phyloP scores from a whole-genome alignment of 2,329 filamentous ascomycete genomes.

The Decorospora gaudefroyi region DNA sequence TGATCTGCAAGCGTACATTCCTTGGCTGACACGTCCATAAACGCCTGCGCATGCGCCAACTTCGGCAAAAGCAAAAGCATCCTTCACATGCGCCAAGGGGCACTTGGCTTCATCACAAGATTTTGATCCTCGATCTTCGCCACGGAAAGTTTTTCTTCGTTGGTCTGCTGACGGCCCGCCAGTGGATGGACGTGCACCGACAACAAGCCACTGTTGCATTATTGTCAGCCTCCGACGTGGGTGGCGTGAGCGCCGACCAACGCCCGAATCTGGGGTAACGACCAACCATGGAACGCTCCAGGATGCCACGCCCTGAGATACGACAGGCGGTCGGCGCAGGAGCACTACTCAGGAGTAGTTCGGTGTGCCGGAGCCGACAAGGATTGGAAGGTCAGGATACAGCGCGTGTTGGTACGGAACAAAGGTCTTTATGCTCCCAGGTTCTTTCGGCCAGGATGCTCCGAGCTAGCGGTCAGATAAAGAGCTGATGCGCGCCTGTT shows the following conservation, averaged over 20 bases:
- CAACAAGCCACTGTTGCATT: not conserved
- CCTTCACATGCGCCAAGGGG: conserved; percentile 2
- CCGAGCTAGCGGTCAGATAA: conserved; percentile 28
- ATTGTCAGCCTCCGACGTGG: conserved; percentile 30
- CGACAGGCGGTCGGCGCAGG: too few species aligned
- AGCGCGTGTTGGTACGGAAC: not conserved
- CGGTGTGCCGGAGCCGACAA: too few species aligned
- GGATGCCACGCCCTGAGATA: conserved; percentile 1
- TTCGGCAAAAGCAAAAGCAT: conserved; percentile 8
- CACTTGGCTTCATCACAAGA: conserved; percentile 15
- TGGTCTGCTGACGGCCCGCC: not conserved
- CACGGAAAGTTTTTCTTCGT: not conserved
- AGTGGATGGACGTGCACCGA: not conserved
- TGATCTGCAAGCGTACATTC: too few species aligned
- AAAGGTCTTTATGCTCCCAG: not conserved
- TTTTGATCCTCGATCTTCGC: not conserved
- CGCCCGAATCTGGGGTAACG: conserved; percentile 27
- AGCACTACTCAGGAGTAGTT: too few species aligned
- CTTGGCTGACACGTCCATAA: conserved; percentile 22
- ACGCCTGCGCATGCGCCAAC: not conserved
- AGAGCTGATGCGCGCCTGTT: conserved; percentile 25
- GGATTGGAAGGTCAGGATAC: not conserved
- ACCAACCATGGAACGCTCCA: conserved; percentile 1
- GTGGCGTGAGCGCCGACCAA: conserved; percentile 14
- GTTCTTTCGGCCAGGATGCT: too few species aligned